A percentile compares a stretch with the other conserved stretches of the same genome.
Evolutionary conservation across 139 green algal species (phyloP).

Genomic region (Volvox africanus): DNA sequence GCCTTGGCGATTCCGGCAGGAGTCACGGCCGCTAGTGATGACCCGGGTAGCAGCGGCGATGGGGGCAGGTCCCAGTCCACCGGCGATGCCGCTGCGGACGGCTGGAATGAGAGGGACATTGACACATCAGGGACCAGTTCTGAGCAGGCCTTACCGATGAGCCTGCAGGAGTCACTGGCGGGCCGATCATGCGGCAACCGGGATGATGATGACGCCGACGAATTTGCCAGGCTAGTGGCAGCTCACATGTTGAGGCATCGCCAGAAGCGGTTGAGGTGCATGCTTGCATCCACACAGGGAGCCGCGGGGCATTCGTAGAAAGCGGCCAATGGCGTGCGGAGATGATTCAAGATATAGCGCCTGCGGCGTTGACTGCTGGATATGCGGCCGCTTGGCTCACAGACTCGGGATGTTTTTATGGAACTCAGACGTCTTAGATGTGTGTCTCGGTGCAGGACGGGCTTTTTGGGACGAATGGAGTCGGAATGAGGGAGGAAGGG

Average conservation of each 20-base stretch:
- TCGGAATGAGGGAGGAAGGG: too few species aligned
- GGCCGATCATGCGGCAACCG: background rate
- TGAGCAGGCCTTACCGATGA: background rate
- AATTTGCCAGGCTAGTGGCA: conserved; percentile 9
- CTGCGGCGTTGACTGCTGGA: too few species aligned
- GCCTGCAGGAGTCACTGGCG: background rate
- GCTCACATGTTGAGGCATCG: conserved; percentile 10
- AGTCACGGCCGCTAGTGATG: background rate
- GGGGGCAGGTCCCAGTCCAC: background rate
- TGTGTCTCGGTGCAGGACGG: too few species aligned
- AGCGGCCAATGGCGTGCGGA: too few species aligned
- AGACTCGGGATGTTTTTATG: too few species aligned
- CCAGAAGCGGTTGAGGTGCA: conserved; percentile 15
- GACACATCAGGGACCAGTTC: background rate
- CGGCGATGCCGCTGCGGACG: background rate
- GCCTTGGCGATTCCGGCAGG: too few species aligned
- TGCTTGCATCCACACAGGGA: background rate
- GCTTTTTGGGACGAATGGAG: too few species aligned
- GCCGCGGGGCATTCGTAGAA: background rate
- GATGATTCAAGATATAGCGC: too few species aligned
- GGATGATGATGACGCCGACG: background rate
- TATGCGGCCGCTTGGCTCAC: too few species aligned
- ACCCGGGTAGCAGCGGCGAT: background rate
- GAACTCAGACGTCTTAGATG: too few species aligned
- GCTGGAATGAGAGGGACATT: background rate